Evolutionary conservation across 2,329 filamentous ascomycete species (phyloP), one percentile per base, ranked within the genome.

Genomic region (Cyphellophora europaea): DNA sequence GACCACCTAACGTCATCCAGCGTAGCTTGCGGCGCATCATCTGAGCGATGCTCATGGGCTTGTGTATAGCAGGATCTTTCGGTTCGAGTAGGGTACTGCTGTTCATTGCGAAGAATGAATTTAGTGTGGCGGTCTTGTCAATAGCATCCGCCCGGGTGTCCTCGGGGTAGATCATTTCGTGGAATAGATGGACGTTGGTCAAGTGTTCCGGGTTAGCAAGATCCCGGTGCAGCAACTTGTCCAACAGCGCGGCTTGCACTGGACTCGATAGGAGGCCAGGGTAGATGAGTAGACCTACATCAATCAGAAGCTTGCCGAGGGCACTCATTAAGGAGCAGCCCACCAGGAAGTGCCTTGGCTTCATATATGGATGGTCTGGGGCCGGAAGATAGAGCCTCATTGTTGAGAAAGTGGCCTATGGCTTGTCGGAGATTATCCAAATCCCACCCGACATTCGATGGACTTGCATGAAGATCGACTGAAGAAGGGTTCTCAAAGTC

Each of bases 1-100:
- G 91, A 0, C 87, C 89, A 32, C 91, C 91, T 3, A 98, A 72
- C 0, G 89, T 96, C 27, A 93, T 74, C 91, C 91, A 98, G 48
- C 89, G 85, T 15, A 96, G 71, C 42, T 84, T 88, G 43, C 79
- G 82, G 38, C 79, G 74, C 28, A 96, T 67, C 18, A 89, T 74
- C 51, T 79, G 78, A 32, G 72, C 66, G 35, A 82, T 66, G 2
- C 74, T 71, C 6, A 95, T 65, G 2, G 84, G 70, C 41, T 79
- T 83, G 59, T 95, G 88, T n/a, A 87, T 60, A 1, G 57, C 45
- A 1, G 82, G 67, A 49, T 93, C 77, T 36, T 82, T 82, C 5
- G 89, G 85, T 16, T 43, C 32, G 18, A 59, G 37, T 27, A 44
- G 11, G 35, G 58, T 49, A 27, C 47, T 40, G 15, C 54, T 53